Base-by-base conservation (phyloP, 2,329 filamentous ascomycete species). In the Trichoderma sp. region DNA sequence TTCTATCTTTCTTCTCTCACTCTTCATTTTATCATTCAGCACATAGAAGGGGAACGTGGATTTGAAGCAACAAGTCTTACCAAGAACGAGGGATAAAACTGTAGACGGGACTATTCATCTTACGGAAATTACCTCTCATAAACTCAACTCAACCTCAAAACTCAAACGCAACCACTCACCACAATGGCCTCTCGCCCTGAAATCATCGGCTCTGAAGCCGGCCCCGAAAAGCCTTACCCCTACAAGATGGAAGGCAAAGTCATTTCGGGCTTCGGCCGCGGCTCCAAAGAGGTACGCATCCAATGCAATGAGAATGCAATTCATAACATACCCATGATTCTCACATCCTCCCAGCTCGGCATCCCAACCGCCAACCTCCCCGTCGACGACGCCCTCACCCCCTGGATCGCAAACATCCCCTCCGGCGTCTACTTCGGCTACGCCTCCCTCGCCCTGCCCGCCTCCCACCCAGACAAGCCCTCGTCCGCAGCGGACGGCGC, bases 311-410 rank as follows among this genome's bases (percentile, higher is more conserved):
- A 27, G 2, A 14, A 43, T n/a, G 19, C 7, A 47, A 1, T 33
- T 33, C 31, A 47, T 33, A 21, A 24, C 16, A 21, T 5, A 6
- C 24, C 19, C 53, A 24, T 33, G 43, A 27, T 16, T 43, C 21
- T 40, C 35, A 24, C 31, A 27, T 5, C 37, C 19, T 14, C n/a
- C n/a, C 68, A 96, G 90, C 92, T 98, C 77, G 95, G 95, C 74
- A 97, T 98, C 78, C 96, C 96, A 2, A 98, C 96, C 1, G 96
- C 96, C 78, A 99, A 98, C 84, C 89, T 98, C 56, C 89, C 89
- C 75, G 91, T 95, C 62, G 90, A 91, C 79, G 84, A 86, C 66
- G 76, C 88, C 75, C 79, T 85, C 7, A 81, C 84, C 37, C 83
- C 86, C 11, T 91, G 88, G 88, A 89, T 91, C 77, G 79, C 81